Percentiles rank a stretch among this genome's conserved stretches.
phyloP scores from a whole-genome alignment of 192 early-diverging fungal species.

The Gaertneriomyces semiglobifer region DNA sequence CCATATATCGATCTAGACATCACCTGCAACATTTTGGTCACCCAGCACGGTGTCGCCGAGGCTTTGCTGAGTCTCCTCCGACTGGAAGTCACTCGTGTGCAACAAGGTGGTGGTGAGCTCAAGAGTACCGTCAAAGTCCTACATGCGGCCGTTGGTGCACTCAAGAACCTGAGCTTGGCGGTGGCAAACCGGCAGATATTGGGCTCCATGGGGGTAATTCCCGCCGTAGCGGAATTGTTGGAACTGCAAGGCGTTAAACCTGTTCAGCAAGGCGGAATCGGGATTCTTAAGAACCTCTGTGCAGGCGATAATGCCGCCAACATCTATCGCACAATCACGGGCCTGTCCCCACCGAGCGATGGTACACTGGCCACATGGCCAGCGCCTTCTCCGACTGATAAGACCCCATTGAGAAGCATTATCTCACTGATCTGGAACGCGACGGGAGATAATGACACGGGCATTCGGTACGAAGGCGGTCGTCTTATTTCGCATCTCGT shows the following conservation, averaged over 20 bases:
- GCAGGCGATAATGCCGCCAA: constrained; percentile 44
- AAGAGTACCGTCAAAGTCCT: constrained; percentile 47
- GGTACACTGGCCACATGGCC: constrained; percentile 26
- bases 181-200: constrained; percentile 34
- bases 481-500: constrained; percentile 48
- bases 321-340: constrained; percentile 48
- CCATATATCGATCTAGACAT: constrained; percentile 29
- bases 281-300: constrained; percentile 51
- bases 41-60: constrained; percentile 31
- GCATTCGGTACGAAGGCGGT: constrained; percentile 52
- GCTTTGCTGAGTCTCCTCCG: constrained; percentile 34
- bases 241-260: constrained; percentile 43
- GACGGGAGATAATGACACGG: constrained; percentile 48
- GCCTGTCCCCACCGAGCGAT: constrained; percentile 35
- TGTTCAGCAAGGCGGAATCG: constrained; percentile 41
- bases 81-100: constrained; percentile 36
- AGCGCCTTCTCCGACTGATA: constrained; percentile 1
- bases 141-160: constrained; percentile 51
- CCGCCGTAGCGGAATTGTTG: constrained; percentile 28
- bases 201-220: constrained; percentile 41
- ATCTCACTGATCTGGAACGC: constrained; percentile 44
- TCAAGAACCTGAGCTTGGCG: constrained; percentile 53
- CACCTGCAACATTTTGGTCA: constrained; percentile 37
- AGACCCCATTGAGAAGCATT: constrained; percentile 41
- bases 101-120: constrained; percentile 21